These are phyloP conservation scores for Tirmania nivea DNA, from an alignment of 495 filamentous ascomycete species.

Conservation along the genomic window DNA sequence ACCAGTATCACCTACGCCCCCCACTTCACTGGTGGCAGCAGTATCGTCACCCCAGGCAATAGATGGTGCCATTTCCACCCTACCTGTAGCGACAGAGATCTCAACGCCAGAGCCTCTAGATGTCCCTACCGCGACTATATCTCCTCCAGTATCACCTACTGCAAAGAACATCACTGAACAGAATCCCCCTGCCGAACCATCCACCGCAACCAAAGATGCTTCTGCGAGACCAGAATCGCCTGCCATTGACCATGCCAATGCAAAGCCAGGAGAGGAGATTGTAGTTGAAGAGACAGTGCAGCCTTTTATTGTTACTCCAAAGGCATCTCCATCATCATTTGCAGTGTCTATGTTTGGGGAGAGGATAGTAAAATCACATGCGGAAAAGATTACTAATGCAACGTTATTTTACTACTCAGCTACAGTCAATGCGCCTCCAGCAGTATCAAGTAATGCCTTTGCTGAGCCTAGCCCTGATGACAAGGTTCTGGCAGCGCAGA, in stretches of 20 bases:
- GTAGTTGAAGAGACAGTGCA: slow-evolving; percentile 1
- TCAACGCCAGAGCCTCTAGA: background rate
- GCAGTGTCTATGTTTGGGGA: slow-evolving; percentile 19
- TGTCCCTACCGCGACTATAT: background rate
- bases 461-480: slow-evolving; percentile 87
- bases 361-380: slow-evolving; percentile 9
- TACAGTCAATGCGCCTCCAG: background rate
- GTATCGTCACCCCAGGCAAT: background rate
- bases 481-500: slow-evolving; percentile 66
- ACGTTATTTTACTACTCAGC: slow-evolving; percentile 4
- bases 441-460: slow-evolving; percentile 29
- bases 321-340: slow-evolving; percentile 18
- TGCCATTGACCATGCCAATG: background rate
- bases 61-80: background rate
- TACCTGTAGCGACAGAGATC: no score
- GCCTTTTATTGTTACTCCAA: background rate
- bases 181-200: background rate
- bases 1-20: background rate
- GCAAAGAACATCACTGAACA: background rate
- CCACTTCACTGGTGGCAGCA: background rate
- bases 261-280: background rate
- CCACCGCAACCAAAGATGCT: background rate
- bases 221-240: background rate
- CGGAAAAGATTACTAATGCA: slow-evolving; percentile 11
- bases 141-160: background rate